phyloP scores from a whole-genome alignment of 108 stramenopile species.

The Skeletonema menzelii region DNA sequence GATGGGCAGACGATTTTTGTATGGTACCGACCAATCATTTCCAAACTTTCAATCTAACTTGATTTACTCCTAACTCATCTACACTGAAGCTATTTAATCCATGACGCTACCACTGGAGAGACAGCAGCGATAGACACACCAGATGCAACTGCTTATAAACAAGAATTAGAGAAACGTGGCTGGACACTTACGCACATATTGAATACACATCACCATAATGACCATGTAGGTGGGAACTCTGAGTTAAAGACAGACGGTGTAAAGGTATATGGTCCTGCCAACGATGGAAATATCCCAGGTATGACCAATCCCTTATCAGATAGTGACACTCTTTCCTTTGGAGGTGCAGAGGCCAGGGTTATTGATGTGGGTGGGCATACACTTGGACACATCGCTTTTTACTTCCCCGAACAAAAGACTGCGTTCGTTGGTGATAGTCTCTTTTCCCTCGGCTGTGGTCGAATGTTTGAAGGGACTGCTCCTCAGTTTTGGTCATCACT shows the following conservation, averaged over 20 bases:
- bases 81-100: slow-evolving; percentile 61
- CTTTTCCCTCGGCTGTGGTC: slow-evolving; percentile 85
- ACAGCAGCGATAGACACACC: slow-evolving; percentile 87
- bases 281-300: slow-evolving; percentile 69
- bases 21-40: neutral
- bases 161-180: slow-evolving; percentile 58
- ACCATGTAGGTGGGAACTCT: slow-evolving; percentile 81
- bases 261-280: slow-evolving; percentile 60
- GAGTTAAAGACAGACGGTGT: slow-evolving; percentile 61
- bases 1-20: slow-evolving; percentile 7
- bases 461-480: slow-evolving; percentile 90
- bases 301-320: slow-evolving; percentile 56
- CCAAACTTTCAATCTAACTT: neutral
- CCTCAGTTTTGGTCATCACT: slow-evolving; percentile 71
- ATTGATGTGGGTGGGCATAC: slow-evolving; percentile 90
- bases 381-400: slow-evolving; percentile 78
- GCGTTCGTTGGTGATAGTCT: slow-evolving; percentile 83
- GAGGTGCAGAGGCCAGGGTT: slow-evolving; percentile 46
- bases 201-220: slow-evolving; percentile 72
- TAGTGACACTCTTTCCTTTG: slow-evolving; percentile 66
- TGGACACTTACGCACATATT: slow-evolving; percentile 84
- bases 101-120: slow-evolving; percentile 63
- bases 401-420: slow-evolving; percentile 64
- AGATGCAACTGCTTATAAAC: slow-evolving; percentile 53
- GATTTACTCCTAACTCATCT: neutral